A percentile compares a stretch with the other conserved stretches of the same genome.
Evolutionary conservation across 176 grass and related monocot species (phyloP).

Genomic region (Aegilops speltoides): DNA sequence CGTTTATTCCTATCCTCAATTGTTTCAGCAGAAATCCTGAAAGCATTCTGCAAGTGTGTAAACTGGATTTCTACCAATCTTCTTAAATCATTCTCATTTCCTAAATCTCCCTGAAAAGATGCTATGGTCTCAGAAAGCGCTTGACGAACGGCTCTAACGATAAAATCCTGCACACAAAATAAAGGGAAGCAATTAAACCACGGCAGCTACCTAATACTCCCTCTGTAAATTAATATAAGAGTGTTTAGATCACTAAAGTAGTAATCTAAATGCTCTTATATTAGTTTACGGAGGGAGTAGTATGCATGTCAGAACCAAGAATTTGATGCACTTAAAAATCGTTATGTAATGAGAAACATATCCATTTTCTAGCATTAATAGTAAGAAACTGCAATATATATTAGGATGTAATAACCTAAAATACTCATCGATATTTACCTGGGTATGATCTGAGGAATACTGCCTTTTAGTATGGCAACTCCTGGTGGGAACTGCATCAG

Average conservation of each 20-base stretch:
- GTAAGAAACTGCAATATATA: not conserved
- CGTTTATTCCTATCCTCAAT: constrained; percentile 40
- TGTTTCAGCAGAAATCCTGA: constrained; percentile 36
- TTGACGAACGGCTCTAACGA: constrained; percentile 54
- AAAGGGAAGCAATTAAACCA: constrained; percentile 19
- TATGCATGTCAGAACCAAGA: not conserved
- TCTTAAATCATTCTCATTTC: constrained; percentile 44
- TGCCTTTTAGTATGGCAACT: constrained; percentile 30
- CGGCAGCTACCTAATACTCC: not conserved
- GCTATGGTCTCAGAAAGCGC: constrained; percentile 43
- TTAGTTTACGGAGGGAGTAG: too few species aligned
- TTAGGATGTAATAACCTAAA: not conserved
- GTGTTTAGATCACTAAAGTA: too few species aligned
- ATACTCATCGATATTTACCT: constrained; percentile 30
- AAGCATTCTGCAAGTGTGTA: constrained; percentile 46
- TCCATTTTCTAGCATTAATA: not conserved
- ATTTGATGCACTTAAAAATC: not conserved
- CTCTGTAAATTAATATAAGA: too few species aligned
- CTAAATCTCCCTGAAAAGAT: constrained; percentile 43
- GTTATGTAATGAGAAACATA: not conserved
- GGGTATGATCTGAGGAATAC: constrained; percentile 76
- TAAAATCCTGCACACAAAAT: constrained; percentile 60
- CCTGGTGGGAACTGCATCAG: not conserved
- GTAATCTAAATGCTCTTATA: too few species aligned
- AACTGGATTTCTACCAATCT: constrained; percentile 60